Percentiles rank a stretch among this genome's conserved stretches.
Conservation (phyloP, 75 land plant genomes). For the Gnetum montanum region DNA sequence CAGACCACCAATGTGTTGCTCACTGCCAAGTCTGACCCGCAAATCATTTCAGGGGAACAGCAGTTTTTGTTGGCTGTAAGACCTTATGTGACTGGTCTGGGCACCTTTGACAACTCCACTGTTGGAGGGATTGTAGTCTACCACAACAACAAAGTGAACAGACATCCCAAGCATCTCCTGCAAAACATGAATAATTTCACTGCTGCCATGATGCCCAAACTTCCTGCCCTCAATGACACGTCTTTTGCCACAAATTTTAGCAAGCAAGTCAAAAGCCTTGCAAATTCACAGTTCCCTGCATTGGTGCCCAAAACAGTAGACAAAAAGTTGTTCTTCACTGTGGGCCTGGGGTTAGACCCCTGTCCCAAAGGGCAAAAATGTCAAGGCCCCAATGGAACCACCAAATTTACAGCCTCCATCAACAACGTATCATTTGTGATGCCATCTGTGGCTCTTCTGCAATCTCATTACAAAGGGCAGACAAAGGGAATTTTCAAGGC, state of each 20-base stretch:
- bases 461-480: slow-evolving; percentile 23
- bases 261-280: slow-evolving; percentile 22
- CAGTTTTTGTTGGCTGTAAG: slow-evolving; percentile 24
- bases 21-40: background rate
- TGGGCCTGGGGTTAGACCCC: slow-evolving; percentile 33
- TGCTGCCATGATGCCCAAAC: slow-evolving; percentile 16
- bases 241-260: slow-evolving; percentile 24
- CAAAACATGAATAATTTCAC: background rate
- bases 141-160: too few species aligned
- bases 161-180: background rate
- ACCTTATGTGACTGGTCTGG: slow-evolving; percentile 22
- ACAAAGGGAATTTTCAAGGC: slow-evolving; percentile 17
- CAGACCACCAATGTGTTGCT: slow-evolving; percentile 35
- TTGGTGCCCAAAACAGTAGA: slow-evolving; percentile 35
- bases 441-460: slow-evolving; percentile 36
- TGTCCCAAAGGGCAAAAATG: slow-evolving; percentile 35
- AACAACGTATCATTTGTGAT: slow-evolving; percentile 49
- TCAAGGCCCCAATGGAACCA: slow-evolving; percentile 35
- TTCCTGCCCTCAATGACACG: slow-evolving; percentile 39
- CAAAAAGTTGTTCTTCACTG: slow-evolving; percentile 43
- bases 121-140: slow-evolving; percentile 17
- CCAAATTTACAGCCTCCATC: slow-evolving; percentile 35
- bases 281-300: slow-evolving; percentile 24
- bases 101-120: slow-evolving; percentile 32
- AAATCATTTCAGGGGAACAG: slow-evolving; percentile 12